Evolutionary conservation across 768 basidiomycete genomes (phyloP).

Genomic region (Pleurotus salmoneostramineus): DNA sequence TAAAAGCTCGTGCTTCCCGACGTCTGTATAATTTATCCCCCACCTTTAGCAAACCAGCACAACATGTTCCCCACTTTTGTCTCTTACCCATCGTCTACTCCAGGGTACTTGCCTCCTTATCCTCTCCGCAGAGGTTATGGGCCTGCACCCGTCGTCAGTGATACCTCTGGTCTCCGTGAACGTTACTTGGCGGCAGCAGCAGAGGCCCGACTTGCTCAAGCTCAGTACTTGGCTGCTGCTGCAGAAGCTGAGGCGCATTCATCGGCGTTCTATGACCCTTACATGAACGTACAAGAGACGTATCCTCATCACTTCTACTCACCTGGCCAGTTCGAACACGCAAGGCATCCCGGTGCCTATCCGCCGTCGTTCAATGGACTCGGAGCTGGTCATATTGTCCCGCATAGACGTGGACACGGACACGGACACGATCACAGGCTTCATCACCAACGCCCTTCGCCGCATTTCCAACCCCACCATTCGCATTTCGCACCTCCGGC

Average conservation of each 20-base stretch:
- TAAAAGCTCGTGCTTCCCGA: not conserved
- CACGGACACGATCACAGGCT: too few species aligned
- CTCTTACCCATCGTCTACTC: not conserved
- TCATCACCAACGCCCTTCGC: too few species aligned
- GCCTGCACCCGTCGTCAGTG: not conserved
- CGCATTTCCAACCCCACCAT: too few species aligned
- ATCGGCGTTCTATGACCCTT: too few species aligned
- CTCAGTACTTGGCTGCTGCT: slow-evolving; percentile 28
- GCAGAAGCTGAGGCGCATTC: slow-evolving; percentile 13
- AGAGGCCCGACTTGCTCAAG: slow-evolving; percentile 31
- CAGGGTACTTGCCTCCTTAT: not conserved
- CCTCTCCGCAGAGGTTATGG: not conserved
- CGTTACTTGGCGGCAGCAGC: slow-evolving; percentile 33
- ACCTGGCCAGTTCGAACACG: too few species aligned
- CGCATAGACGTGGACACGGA: too few species aligned
- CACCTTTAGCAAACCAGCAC: not conserved
- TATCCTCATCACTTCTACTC: too few species aligned
- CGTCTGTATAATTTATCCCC: not conserved
- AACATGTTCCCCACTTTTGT: not conserved
- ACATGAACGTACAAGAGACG: too few species aligned
- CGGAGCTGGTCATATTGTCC: too few species aligned
- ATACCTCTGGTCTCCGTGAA: slow-evolving; percentile 21
- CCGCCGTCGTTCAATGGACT: too few species aligned
- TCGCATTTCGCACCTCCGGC: too few species aligned
- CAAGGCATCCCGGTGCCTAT: too few species aligned